Evolutionary conservation across 768 basidiomycete genomes (phyloP), one percentile per base, ranked within the genome.

Genomic region (Hericium erinaceus): DNA sequence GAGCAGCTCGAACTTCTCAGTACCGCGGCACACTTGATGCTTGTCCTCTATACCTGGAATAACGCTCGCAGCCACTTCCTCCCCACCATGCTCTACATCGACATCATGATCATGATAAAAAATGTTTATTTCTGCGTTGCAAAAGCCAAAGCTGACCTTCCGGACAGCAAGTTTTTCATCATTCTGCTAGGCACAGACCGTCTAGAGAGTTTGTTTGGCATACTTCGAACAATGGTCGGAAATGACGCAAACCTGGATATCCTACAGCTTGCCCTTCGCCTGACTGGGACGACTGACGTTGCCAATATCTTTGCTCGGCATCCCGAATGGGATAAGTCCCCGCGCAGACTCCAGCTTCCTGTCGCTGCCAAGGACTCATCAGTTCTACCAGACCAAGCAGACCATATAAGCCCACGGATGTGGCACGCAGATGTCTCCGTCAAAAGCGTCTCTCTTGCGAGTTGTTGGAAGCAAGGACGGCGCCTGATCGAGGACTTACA

Each of bases 261-360:
- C 8, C 40, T 63, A 1, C 70, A 73, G 54, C 64, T 75, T 7
- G 65, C 55, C 2, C 46, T 13, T 6, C 65, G 72, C 2, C 55
- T 72, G 3, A 60, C 69, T 22, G 69, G 69, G 10, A 67, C 72
- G 0, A 69, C 67, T 0, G 68, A 75, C 44, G 66, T 72, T 1
- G 57, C 67, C 0, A 69, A 61, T n/a, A 76, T 77, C n/a, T 67
- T 75, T 8, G 70, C 66, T 0, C 57, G 66, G 52, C 64, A 72
- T 57, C 74, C 74, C 1, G 60, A 75, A 2, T 77, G 75, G 74
- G 75, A 75, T 54, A 61, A 66, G 1, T 46, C 64, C 5, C 72
- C 73, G n/a, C 68, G 68, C 4, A 66, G 69, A 0, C 66, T 77
- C 3, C 67, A 68, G 37, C 24, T 55, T 8, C 33, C 33, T 3